phyloP scores from a whole-genome alignment of 208 protist species.

The Acanthamoeba polyphaga region DNA sequence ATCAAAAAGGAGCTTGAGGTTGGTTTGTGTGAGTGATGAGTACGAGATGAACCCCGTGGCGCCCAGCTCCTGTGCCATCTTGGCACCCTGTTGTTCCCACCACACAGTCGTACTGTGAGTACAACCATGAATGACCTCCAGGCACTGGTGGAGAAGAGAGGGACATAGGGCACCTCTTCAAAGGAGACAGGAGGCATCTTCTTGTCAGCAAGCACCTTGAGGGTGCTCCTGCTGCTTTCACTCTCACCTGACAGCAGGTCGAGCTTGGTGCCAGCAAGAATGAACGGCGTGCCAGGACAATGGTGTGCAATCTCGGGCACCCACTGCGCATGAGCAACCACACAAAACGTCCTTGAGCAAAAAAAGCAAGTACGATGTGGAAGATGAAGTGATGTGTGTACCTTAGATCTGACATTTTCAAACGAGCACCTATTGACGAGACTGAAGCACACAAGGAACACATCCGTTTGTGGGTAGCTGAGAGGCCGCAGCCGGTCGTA shows the following conservation, averaged over 20 bases:
- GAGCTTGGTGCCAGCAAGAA: slow-evolving; percentile 87
- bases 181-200: background rate
- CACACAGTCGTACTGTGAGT: too few species aligned
- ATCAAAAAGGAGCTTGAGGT: slow-evolving; percentile 91
- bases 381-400: background rate
- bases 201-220: background rate
- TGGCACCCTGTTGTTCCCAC: slow-evolving; percentile 70
- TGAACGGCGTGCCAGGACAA: slow-evolving; percentile 79
- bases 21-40: slow-evolving; percentile 92
- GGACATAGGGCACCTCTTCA: background rate
- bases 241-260: slow-evolving; percentile 84
- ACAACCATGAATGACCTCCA: too few species aligned
- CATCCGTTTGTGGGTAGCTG: slow-evolving; percentile 92
- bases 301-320: slow-evolving; percentile 77
- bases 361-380: background rate
- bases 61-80: slow-evolving; percentile 89
- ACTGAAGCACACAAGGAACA: slow-evolving; percentile 92
- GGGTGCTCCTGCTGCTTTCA: slow-evolving; percentile 72
- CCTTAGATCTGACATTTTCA: slow-evolving; percentile 88
- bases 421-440: slow-evolving; percentile 88
- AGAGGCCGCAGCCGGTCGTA: slow-evolving; percentile 89
- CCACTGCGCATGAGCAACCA: slow-evolving; percentile 37
- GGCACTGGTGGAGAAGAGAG: background rate
- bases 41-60: slow-evolving; percentile 94
- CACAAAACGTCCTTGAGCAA: background rate